A percentile compares a stretch with the other conserved stretches of the same genome.
Conservation (phyloP, 306 rosid species). For the Canavalia ensiformis region DNA sequence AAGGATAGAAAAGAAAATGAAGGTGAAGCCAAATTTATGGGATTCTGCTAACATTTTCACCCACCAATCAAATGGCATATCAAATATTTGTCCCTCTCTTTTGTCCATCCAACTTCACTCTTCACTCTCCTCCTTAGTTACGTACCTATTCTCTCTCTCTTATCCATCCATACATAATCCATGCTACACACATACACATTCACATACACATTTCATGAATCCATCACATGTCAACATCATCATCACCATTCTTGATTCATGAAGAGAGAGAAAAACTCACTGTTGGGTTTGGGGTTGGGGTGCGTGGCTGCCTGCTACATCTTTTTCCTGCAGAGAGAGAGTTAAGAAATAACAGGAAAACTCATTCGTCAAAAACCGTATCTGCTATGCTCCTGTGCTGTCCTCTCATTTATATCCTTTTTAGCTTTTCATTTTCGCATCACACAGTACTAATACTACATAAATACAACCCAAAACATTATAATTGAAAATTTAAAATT, state of each 20-base stretch:
- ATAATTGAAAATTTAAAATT: neutral
- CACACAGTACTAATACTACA: neutral
- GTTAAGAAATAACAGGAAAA: constrained; percentile 13
- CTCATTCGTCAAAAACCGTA: constrained; percentile 51
- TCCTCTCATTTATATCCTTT: constrained; percentile 44
- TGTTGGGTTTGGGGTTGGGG: neutral
- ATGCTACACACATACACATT: neutral
- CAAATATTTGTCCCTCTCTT: constrained; percentile 36
- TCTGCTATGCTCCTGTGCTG: constrained; percentile 38
- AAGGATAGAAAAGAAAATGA: neutral
- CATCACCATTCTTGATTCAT: constrained; percentile 12
- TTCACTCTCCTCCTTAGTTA: neutral
- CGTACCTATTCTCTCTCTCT: constrained; percentile 12
- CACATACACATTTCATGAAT: constrained; percentile 4
- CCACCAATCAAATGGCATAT: constrained; percentile 17
- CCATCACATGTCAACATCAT: constrained; percentile 1
- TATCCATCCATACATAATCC: neutral
- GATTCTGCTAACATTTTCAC: constrained; percentile 23
- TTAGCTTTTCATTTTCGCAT: neutral
- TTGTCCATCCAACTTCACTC: neutral
- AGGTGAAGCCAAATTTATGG: constrained; percentile 31
- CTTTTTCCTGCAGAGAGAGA: constrained; percentile 34
- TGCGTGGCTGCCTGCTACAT: constrained; percentile 26
- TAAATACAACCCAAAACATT: too few relatives aligned
- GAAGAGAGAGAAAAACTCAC: constrained; percentile 37